A percentile compares a stretch with the other conserved stretches of the same genome.
phyloP scores from a whole-genome alignment of 345 rosid species.

The Melaleuca quinquenervia region DNA sequence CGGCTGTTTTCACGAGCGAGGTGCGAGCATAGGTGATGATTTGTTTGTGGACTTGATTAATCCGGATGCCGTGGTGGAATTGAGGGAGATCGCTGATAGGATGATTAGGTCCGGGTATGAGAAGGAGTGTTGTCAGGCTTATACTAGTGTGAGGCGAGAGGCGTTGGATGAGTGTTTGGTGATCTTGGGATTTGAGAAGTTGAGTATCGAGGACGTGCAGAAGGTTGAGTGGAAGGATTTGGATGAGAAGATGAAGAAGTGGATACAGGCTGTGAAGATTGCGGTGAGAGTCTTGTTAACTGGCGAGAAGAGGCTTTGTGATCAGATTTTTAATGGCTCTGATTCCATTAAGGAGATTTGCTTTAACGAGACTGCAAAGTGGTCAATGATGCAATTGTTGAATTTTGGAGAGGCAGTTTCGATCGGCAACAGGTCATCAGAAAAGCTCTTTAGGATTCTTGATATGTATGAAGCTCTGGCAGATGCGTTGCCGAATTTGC shows the following conservation, averaged over 20 bases:
- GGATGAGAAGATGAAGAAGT: slow-evolving; percentile 99
- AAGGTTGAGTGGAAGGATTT: slow-evolving; percentile 75
- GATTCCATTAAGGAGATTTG: slow-evolving; percentile 59
- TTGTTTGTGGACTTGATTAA: slow-evolving; percentile 70
- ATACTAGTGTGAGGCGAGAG: slow-evolving; percentile 65
- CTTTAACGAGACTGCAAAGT: slow-evolving; percentile 78
- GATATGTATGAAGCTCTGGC: slow-evolving; percentile 87
- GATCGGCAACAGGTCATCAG: slow-evolving; percentile 68
- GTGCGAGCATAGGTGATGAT: slow-evolving; percentile 74
- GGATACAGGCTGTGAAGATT: slow-evolving; percentile 84
- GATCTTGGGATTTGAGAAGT: slow-evolving; percentile 78
- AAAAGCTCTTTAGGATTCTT: slow-evolving; percentile 88
- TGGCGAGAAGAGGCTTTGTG: slow-evolving; percentile 78
- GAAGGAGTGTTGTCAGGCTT: slow-evolving; percentile 90
- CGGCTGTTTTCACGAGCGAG: slow-evolving; percentile 70
- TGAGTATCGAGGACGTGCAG: slow-evolving; percentile 93
- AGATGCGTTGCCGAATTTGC: slow-evolving; percentile 43
- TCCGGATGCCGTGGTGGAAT: slow-evolving; percentile 40
- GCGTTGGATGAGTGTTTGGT: slow-evolving; percentile 74
- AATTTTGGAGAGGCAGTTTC: slow-evolving; percentile 92
- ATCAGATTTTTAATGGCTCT: slow-evolving; percentile 50
- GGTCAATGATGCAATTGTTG: slow-evolving; percentile 79
- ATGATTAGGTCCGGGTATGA: slow-evolving; percentile 90
- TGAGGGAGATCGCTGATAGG: slow-evolving; percentile 78
- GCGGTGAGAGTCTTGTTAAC: slow-evolving; percentile 56